phyloP scores from a whole-genome alignment of 1,284 basidiomycete species.

The Cryptococcus sp. region DNA sequence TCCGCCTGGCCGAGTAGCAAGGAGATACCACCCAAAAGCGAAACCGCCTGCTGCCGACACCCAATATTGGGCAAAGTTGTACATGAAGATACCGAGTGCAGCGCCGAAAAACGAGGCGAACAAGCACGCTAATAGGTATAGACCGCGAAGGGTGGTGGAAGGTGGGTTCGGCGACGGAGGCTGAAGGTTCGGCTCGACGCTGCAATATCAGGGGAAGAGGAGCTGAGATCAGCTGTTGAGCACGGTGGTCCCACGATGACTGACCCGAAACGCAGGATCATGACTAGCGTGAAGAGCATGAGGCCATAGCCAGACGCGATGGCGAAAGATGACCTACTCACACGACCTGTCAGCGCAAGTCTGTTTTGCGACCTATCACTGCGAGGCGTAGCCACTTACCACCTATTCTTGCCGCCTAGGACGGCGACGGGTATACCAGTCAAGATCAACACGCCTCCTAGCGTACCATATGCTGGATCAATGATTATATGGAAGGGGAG shows the following conservation, averaged over 20 bases:
- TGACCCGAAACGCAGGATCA: slow-evolving; percentile 83
- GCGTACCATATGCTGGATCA: slow-evolving; percentile 84
- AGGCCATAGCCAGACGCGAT: slow-evolving; percentile 86
- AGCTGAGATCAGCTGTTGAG: background rate
- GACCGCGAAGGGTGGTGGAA: slow-evolving; percentile 71
- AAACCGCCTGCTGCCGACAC: slow-evolving; percentile 89
- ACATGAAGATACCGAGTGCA: slow-evolving; percentile 79
- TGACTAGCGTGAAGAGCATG: slow-evolving; percentile 77
- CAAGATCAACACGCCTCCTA: slow-evolving; percentile 83
- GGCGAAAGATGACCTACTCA: slow-evolving; percentile 86
- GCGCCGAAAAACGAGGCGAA: slow-evolving; percentile 82
- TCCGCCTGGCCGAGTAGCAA: slow-evolving; percentile 79
- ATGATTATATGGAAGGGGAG: slow-evolving; percentile 65
- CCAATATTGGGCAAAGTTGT: slow-evolving; percentile 79
- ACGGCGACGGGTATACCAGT: slow-evolving; percentile 86
- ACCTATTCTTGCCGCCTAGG: slow-evolving; percentile 89
- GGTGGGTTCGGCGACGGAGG: slow-evolving; percentile 76
- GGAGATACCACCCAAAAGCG: slow-evolving; percentile 79
- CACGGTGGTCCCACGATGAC: slow-evolving; percentile 13
- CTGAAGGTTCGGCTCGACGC: slow-evolving; percentile 43
- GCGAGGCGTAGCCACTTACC: slow-evolving; percentile 56
- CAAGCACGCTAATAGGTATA: slow-evolving; percentile 80
- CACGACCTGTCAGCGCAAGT: background rate
- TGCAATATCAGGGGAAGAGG: slow-evolving; percentile 9
- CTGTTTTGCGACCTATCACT: no score